A percentile compares a stretch with the other conserved stretches of the same genome.
Evolutionary conservation across 2,329 filamentous ascomycete species (phyloP).

Genomic region (Diaporthe sp.): DNA sequence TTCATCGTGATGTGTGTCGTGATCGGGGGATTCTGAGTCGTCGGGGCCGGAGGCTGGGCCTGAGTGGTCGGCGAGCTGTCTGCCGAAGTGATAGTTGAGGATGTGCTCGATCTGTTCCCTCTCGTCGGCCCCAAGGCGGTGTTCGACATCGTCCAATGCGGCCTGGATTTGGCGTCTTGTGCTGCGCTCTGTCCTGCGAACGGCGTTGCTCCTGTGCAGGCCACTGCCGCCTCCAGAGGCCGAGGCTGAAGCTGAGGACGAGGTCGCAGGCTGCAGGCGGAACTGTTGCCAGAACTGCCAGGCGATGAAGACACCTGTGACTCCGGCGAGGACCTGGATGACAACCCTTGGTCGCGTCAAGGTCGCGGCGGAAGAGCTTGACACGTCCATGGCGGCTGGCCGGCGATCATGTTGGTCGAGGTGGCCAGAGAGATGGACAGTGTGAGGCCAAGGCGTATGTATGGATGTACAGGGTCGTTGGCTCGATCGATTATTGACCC

Average conservation of each 20-base stretch:
- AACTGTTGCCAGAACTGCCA: conserved; percentile 69
- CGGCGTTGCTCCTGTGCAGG: conserved; percentile 77
- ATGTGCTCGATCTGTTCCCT: conserved; percentile 37
- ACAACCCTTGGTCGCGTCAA: conserved; percentile 69
- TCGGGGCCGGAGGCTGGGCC: conserved; percentile 49
- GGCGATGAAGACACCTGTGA: conserved; percentile 69
- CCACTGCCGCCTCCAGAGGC: conserved; percentile 48
- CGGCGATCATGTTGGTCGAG: conserved; percentile 40
- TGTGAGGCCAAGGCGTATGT: neutral
- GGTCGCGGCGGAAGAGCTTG: conserved; percentile 62
- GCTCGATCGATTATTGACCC: conserved; percentile 25
- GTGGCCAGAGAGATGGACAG: neutral
- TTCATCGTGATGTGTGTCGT: conserved; percentile 60
- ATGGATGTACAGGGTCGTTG: neutral
- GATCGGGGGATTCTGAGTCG: conserved; percentile 57
- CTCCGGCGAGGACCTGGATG: conserved; percentile 68
- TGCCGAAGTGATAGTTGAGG: conserved; percentile 33
- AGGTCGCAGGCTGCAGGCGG: conserved; percentile 46
- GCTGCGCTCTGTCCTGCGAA: conserved; percentile 57
- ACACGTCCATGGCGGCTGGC: conserved; percentile 45
- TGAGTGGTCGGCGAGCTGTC: conserved; percentile 41
- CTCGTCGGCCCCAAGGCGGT: conserved; percentile 40
- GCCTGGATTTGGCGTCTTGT: conserved; percentile 39
- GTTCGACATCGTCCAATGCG: conserved; percentile 52
- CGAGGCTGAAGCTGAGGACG: conserved; percentile 43